phyloP scores from a whole-genome alignment of 1,139 yeast species.

The Pichia terricola region DNA sequence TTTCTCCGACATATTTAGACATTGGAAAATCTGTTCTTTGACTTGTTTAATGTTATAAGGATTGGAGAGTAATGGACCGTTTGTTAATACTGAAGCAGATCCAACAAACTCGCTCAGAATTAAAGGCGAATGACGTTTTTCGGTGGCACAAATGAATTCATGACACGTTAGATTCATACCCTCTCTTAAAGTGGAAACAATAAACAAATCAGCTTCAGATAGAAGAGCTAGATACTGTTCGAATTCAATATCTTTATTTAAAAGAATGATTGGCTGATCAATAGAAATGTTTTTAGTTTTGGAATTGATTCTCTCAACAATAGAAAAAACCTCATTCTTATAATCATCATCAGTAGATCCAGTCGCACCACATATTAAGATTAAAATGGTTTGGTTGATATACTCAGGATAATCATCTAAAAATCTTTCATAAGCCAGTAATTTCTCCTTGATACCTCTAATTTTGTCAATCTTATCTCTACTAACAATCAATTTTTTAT shows the following conservation, averaged over 20 bases:
- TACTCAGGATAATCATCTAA: slow-evolving; percentile 61
- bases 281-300: slow-evolving; percentile 63
- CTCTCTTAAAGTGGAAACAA: slow-evolving; percentile 87
- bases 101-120: slow-evolving; percentile 92
- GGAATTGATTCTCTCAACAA: slow-evolving; percentile 80
- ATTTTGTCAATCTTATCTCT: slow-evolving; percentile 83
- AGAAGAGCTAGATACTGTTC: slow-evolving; percentile 82
- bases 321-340: slow-evolving; percentile 63
- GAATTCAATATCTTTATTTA: slow-evolving; percentile 83
- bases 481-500: slow-evolving; percentile 64
- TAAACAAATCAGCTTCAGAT: slow-evolving; percentile 78
- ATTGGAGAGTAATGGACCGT: slow-evolving; percentile 71
- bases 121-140: slow-evolving; percentile 67
- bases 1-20: slow-evolving; percentile 51
- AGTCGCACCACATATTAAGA: slow-evolving; percentile 69
- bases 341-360: slow-evolving; percentile 42
- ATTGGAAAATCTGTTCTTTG: slow-evolving; percentile 49
- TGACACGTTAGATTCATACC: slow-evolving; percentile 96
- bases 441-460: slow-evolving; percentile 81
- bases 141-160: slow-evolving; percentile 76
- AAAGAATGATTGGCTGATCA: slow-evolving; percentile 71
- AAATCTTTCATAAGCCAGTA: slow-evolving; percentile 79
- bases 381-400: slow-evolving; percentile 60
- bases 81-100: slow-evolving; percentile 66
- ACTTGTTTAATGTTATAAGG: slow-evolving; percentile 81